phyloP scores from a whole-genome alignment of 495 filamentous ascomycete species.

The Bryoglossum gracile region DNA sequence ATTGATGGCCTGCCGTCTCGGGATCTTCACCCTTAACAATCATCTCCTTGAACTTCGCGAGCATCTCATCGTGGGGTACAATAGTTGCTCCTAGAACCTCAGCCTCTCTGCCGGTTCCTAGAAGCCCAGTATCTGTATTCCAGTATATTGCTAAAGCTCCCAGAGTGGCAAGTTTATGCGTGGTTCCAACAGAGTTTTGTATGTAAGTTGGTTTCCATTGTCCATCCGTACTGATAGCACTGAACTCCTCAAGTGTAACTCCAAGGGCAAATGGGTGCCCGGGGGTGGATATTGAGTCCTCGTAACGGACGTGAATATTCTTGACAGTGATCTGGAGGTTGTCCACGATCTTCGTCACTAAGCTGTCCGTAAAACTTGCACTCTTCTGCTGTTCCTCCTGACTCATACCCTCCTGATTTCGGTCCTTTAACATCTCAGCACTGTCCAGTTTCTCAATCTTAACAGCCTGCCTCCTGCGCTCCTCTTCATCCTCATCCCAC shows the following conservation, averaged over 20 bases:
- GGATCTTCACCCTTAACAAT: conserved; percentile 60
- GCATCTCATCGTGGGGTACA: conserved; percentile 59
- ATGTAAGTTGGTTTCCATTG: conserved; percentile 94
- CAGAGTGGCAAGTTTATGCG: conserved; percentile 86
- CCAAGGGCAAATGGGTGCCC: conserved; percentile 93
- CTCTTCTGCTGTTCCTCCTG: conserved; percentile 90
- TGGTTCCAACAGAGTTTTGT: conserved; percentile 70
- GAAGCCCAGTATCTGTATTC: conserved; percentile 83
- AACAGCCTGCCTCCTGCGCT: conserved; percentile 67
- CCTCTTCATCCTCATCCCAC: conserved; percentile 89
- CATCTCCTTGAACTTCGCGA: conserved; percentile 65
- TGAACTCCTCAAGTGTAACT: conserved; percentile 87
- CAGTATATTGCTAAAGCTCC: conserved; percentile 89
- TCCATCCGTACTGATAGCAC: conserved; percentile 88
- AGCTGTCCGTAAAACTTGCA: conserved; percentile 91
- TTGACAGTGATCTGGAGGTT: conserved; percentile 96
- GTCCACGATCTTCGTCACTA: conserved; percentile 93
- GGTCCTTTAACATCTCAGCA: conserved; percentile 86
- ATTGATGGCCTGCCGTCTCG: conserved; percentile 60
- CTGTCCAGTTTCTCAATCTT: conserved; percentile 98
- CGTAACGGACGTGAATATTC: conserved; percentile 96
- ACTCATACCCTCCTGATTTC: conserved; percentile 86
- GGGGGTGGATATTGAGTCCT: conserved; percentile 91
- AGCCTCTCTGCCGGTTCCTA: conserved; percentile 70
- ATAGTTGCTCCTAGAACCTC: conserved; percentile 44